Conservation (phyloP, 805 yeast species). For the Grigorovia humatica region DNA sequence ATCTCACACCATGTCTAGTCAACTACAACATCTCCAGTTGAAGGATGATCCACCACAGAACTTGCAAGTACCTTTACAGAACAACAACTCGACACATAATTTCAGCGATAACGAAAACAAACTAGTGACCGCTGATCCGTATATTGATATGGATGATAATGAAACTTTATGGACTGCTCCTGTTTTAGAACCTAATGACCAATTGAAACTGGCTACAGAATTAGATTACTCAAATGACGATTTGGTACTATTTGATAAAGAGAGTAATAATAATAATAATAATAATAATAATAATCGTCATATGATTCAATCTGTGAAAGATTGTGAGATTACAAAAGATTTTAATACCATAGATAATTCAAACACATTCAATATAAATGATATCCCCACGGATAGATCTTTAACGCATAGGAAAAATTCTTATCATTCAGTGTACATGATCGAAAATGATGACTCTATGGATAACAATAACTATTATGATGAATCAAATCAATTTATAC, state of each 20-base stretch:
- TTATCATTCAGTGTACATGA: conserved; percentile 32
- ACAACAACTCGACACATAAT: background rate
- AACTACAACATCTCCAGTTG: no score
- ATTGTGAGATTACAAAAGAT: background rate
- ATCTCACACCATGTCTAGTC: background rate
- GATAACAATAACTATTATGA: conserved; percentile 9
- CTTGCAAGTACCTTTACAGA: background rate
- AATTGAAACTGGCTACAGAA: conserved; percentile 25
- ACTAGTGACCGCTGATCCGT: background rate
- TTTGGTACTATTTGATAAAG: background rate
- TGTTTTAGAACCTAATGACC: conserved; percentile 31
- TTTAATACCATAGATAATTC: background rate
- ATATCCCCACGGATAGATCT: conserved; percentile 9
- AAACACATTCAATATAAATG: background rate
- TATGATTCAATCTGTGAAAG: background rate
- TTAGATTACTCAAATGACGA: conserved; percentile 1
- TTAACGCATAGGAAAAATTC: conserved; percentile 31
- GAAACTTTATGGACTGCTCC: conserved; percentile 33
- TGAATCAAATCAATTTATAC: conserved; percentile 11
- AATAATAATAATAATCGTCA: background rate
- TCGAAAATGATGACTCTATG: conserved; percentile 16
- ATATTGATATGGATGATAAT: conserved; percentile 15
- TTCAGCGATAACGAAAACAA: background rate
- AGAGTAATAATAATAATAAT: background rate
- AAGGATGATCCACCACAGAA: no score